phyloP scores from a whole-genome alignment of 805 yeast genomes.

The Hanseniaspora guilliermondii region DNA sequence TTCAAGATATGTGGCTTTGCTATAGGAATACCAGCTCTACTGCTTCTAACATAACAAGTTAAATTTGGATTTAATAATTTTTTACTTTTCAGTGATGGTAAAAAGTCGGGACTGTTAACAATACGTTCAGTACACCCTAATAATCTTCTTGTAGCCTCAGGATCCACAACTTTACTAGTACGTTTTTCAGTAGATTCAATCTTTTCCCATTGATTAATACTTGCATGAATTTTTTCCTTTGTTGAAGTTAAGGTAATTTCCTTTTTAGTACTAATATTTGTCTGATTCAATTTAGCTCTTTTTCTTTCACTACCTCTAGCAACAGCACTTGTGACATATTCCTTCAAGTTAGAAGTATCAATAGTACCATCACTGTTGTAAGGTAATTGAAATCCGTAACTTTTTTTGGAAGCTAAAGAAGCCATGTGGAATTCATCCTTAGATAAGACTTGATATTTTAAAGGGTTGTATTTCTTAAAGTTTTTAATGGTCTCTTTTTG shows the following conservation, averaged over 20 bases:
- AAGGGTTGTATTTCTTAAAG: neutral
- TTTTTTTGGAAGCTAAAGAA: constrained; percentile 4
- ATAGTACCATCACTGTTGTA: neutral
- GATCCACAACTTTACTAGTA: too few relatives aligned
- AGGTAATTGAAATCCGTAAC: constrained; percentile 1
- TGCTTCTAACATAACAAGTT: neutral
- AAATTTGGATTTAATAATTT: neutral
- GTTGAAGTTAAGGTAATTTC: neutral
- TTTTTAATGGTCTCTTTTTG: neutral
- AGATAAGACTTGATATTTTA: neutral
- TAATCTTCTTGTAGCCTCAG: too few relatives aligned
- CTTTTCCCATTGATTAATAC: neutral
- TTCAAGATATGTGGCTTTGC: neutral
- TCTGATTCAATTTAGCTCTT: neutral
- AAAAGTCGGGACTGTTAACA: too few relatives aligned
- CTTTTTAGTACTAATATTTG: neutral
- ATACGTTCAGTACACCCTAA: too few relatives aligned
- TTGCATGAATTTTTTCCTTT: too few relatives aligned
- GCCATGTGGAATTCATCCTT: constrained; percentile 4
- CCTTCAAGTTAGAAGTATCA: neutral
- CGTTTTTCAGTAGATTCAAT: neutral
- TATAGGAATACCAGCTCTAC: neutral
- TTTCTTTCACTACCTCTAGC: neutral
- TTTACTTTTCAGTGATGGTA: too few relatives aligned
- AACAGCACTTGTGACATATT: neutral